These are phyloP conservation scores for Fraxinus velutina DNA, from an alignment of 305 asterid species.

Conservation along the genomic window DNA sequence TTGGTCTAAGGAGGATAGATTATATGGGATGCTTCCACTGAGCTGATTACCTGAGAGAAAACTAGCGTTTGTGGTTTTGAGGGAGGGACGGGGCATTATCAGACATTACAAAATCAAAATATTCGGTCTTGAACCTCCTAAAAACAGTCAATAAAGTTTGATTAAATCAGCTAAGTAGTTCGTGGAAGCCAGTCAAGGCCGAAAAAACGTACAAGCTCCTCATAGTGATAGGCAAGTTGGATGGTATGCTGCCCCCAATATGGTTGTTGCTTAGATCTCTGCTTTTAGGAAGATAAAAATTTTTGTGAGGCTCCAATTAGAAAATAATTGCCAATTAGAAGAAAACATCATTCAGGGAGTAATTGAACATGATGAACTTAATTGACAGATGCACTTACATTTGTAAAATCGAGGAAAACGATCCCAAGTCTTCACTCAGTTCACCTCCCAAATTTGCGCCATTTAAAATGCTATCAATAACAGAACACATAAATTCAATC, in stretches of 20 bases:
- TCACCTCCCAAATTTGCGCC: constrained; percentile 66
- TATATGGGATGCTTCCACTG: constrained; percentile 56
- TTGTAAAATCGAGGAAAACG: constrained; percentile 57
- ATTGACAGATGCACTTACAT: constrained; percentile 47
- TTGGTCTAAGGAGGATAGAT: constrained; percentile 54
- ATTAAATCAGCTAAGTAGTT: background rate
- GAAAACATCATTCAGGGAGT: background rate
- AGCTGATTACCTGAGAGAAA: constrained; percentile 68
- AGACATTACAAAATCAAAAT: constrained; percentile 11
- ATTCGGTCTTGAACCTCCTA: background rate
- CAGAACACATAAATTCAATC: background rate
- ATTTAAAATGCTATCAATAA: constrained; percentile 47
- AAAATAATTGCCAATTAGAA: background rate
- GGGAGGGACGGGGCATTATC: constrained; percentile 20
- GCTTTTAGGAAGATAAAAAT: constrained; percentile 23
- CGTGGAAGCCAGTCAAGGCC: constrained; percentile 19
- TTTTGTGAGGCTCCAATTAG: constrained; percentile 8
- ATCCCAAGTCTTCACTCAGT: constrained; percentile 55
- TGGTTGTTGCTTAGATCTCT: constrained; percentile 83
- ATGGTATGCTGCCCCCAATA: constrained; percentile 78
- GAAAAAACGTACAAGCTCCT: constrained; percentile 59
- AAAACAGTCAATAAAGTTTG: background rate
- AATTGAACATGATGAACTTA: background rate
- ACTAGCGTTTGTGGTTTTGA: constrained; percentile 35
- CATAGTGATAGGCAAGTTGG: constrained; percentile 63